These are phyloP conservation scores for Apiotrichum montevideense DNA, from an alignment of 1,284 basidiomycete species.

Conservation along the genomic window DNA sequence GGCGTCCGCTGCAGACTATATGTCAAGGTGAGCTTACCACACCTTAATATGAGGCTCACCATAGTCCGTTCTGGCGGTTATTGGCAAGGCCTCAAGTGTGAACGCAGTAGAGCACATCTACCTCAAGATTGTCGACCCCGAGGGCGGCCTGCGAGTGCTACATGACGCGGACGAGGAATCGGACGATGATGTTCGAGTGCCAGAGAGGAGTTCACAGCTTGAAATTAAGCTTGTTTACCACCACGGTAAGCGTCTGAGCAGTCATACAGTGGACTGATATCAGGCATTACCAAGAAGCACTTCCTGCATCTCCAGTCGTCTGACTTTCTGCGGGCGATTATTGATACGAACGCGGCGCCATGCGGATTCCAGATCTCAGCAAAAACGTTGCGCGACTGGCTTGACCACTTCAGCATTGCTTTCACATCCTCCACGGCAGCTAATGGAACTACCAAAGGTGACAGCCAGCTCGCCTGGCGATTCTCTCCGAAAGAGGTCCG, in stretches of 20 bases:
- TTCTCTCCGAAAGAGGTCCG: conserved; percentile 34
- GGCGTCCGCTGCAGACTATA: conserved; percentile 42
- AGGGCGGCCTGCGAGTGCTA: conserved; percentile 17
- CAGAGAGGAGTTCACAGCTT: conserved; percentile 8
- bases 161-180: conserved; percentile 9
- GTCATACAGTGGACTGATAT: not conserved
- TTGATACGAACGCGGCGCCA: conserved; percentile 39
- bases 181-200: conserved; percentile 11
- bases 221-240: conserved; percentile 42
- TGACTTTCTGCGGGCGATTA: conserved; percentile 38
- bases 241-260: conserved; percentile 30
- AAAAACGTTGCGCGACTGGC: conserved; percentile 39
- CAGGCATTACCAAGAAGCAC: conserved; percentile 45
- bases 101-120: conserved; percentile 39
- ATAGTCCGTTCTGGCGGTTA: conserved; percentile 43
- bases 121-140: conserved; percentile 38
- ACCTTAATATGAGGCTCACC: not conserved
- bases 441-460: conserved; percentile 13
- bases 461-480: conserved; percentile 44
- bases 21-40: conserved; percentile 35
- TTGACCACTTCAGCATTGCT: conserved; percentile 43
- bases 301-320: conserved; percentile 40
- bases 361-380: conserved; percentile 38
- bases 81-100: conserved; percentile 34
- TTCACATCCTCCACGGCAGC: conserved; percentile 9